Percentiles rank a stretch among this genome's conserved stretches.
Evolutionary conservation across 805 yeast genomes (phyloP).

Genomic region (Tanozyma kutaoensis): DNA sequence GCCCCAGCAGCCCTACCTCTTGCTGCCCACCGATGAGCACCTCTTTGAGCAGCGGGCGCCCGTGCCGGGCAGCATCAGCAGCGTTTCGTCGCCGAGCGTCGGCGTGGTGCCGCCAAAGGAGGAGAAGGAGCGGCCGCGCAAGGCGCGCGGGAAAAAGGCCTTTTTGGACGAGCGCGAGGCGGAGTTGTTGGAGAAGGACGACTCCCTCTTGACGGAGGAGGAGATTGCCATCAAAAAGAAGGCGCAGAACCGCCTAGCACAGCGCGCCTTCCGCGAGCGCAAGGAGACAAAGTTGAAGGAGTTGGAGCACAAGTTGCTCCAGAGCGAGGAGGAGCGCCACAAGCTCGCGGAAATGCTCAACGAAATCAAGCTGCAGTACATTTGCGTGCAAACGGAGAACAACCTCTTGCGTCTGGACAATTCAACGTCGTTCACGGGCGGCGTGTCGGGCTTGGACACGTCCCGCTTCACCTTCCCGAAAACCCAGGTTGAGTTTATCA

Average conservation of each 20-base stretch:
- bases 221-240: constrained; percentile 44
- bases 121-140: neutral
- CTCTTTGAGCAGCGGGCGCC: too few relatives aligned
- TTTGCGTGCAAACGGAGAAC: constrained; percentile 49
- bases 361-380: constrained; percentile 38
- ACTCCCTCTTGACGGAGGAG: constrained; percentile 21
- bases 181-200: constrained; percentile 21
- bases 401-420: constrained; percentile 30
- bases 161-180: constrained; percentile 23
- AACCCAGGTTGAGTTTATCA: constrained; percentile 19
- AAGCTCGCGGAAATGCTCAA: constrained; percentile 34
- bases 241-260: constrained; percentile 80
- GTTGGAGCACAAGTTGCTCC: constrained; percentile 42
- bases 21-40: too few relatives aligned
- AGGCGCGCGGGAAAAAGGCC: constrained; percentile 3
- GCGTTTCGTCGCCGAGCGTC: constrained; percentile 1
- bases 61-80: too few relatives aligned
- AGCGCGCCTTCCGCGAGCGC: constrained; percentile 74
- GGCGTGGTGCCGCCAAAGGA: neutral
- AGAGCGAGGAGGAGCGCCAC: constrained; percentile 43
- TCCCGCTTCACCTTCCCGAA: constrained; percentile 20
- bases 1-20: too few relatives aligned
- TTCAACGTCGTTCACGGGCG: constrained; percentile 1
- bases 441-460: neutral
- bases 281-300: constrained; percentile 63